Evolutionary conservation across 345 rosid genomes (phyloP).

Genomic region (Cardiospermum halicacabum): DNA sequence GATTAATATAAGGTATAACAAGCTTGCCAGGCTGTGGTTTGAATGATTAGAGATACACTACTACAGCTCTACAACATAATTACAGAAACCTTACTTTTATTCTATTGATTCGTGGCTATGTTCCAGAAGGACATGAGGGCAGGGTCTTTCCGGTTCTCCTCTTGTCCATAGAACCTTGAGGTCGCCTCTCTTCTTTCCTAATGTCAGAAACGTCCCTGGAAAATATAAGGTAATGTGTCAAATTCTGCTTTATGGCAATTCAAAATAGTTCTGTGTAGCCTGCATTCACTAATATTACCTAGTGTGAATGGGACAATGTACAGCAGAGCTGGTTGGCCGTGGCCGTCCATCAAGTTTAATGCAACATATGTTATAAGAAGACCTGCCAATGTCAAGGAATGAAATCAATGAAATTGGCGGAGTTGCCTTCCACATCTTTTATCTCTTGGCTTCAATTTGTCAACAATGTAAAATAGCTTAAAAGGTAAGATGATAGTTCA

Average conservation of each 20-base stretch:
- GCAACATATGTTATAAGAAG: slow-evolving; percentile 93
- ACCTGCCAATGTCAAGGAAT: slow-evolving; percentile 42
- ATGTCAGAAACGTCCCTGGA: slow-evolving; percentile 64
- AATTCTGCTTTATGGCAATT: not conserved
- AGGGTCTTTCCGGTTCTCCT: slow-evolving; percentile 79
- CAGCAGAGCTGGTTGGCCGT: slow-evolving; percentile 90
- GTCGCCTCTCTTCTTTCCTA: slow-evolving; percentile 73
- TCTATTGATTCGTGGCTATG: slow-evolving; percentile 16
- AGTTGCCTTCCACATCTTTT: not conserved
- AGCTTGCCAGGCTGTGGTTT: slow-evolving; percentile 12
- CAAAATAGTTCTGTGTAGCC: not conserved
- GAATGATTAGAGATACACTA: not conserved
- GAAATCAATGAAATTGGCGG: not conserved
- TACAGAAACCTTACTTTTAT: slow-evolving; percentile 12
- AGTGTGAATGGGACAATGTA: slow-evolving; percentile 94
- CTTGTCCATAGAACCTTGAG: slow-evolving; percentile 68
- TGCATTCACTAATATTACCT: slow-evolving; percentile 38
- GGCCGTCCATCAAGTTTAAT: slow-evolving; percentile 93
- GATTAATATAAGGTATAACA: not conserved
- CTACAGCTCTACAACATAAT: slow-evolving; percentile 15
- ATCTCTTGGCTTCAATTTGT: not conserved
- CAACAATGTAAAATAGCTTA: not conserved
- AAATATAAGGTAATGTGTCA: not conserved
- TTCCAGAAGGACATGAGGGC: slow-evolving; percentile 55
- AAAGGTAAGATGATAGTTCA: slow-evolving; percentile 1